Conservation (phyloP, 2,329 filamentous ascomycete genomes). For the Nemania diffusa region DNA sequence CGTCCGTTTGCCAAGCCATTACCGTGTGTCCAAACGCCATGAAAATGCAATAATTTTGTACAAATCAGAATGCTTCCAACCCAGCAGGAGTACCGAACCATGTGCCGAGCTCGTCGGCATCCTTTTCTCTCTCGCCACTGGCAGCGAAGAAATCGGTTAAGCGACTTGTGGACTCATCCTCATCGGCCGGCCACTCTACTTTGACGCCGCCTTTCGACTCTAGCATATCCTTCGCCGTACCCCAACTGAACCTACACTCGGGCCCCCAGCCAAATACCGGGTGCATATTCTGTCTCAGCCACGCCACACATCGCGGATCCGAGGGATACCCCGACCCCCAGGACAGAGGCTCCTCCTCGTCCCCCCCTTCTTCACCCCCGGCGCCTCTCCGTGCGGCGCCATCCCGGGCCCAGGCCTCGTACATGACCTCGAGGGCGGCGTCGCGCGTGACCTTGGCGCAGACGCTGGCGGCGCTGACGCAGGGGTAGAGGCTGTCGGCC, state of each 20-base stretch:
- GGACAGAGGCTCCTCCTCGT: slow-evolving; percentile 56
- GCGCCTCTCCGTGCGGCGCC: slow-evolving; percentile 38
- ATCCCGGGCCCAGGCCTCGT: slow-evolving; percentile 60
- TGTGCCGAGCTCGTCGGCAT: slow-evolving; percentile 73
- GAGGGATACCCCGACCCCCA: slow-evolving; percentile 97
- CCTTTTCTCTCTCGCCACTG: slow-evolving; percentile 55
- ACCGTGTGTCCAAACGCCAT: slow-evolving; percentile 41
- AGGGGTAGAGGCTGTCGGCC: slow-evolving; percentile 91
- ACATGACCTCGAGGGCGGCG: slow-evolving; percentile 84
- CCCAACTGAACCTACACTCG: slow-evolving; percentile 96
- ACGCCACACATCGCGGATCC: slow-evolving; percentile 80
- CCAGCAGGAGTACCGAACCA: slow-evolving; percentile 85
- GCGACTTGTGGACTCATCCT: slow-evolving; percentile 73
- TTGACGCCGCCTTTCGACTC: slow-evolving; percentile 77
- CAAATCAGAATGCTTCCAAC: slow-evolving; percentile 73
- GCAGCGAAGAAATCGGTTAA: slow-evolving; percentile 79
- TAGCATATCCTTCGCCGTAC: slow-evolving; percentile 91
- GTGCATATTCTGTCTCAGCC: slow-evolving; percentile 89
- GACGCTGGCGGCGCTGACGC: slow-evolving; percentile 91
- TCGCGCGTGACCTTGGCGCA: slow-evolving; percentile 97
- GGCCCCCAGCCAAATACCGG: slow-evolving; percentile 94
- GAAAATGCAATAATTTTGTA: slow-evolving; percentile 34
- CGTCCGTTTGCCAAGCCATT: slow-evolving; percentile 25
- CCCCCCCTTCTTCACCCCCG: slow-evolving; percentile 36
- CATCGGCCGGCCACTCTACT: slow-evolving; percentile 85